phyloP scores from a whole-genome alignment of 345 rosid genomes.

The Alliaria petiolata region DNA sequence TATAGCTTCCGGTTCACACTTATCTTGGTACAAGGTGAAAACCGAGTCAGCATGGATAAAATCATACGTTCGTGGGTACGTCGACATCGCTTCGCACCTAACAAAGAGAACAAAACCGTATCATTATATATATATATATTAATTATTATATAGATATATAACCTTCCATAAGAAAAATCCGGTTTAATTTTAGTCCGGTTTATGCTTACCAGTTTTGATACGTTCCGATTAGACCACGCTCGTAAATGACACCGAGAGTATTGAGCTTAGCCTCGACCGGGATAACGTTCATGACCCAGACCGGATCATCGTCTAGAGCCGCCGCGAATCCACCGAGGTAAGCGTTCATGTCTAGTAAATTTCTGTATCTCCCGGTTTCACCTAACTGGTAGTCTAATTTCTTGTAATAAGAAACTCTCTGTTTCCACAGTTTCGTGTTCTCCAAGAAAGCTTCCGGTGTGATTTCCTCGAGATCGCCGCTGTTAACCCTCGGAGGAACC shows the following conservation, averaged over 20 bases:
- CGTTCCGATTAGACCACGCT: conserved; percentile 89
- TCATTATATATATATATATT: no score
- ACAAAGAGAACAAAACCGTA: background rate
- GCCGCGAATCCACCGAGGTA: conserved; percentile 85
- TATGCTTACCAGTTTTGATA: conserved; percentile 78
- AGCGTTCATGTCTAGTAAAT: conserved; percentile 84
- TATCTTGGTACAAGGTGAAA: conserved; percentile 61
- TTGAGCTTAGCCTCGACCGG: conserved; percentile 59
- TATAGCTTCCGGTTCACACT: conserved; percentile 73
- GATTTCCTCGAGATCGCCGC: conserved; percentile 50
- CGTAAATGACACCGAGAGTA: conserved; percentile 78
- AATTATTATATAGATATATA: no score
- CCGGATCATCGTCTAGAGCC: conserved; percentile 66
- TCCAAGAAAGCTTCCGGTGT: conserved; percentile 48
- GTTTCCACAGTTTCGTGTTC: conserved; percentile 63
- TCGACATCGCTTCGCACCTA: conserved; percentile 85
- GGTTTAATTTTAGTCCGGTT: background rate
- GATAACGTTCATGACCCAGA: conserved; percentile 81
- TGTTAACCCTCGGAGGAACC: conserved; percentile 75
- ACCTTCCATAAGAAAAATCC: background rate
- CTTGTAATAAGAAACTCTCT: conserved; percentile 71
- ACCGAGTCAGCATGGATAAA: conserved; percentile 78
- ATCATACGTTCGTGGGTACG: conserved; percentile 93
- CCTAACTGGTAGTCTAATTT: conserved; percentile 57
- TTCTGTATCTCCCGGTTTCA: conserved; percentile 73